A percentile compares a stretch with the other conserved stretches of the same genome.
Evolutionary conservation across 352 stramenopile species (phyloP).

Genomic region (Pythium guiyangense): DNA sequence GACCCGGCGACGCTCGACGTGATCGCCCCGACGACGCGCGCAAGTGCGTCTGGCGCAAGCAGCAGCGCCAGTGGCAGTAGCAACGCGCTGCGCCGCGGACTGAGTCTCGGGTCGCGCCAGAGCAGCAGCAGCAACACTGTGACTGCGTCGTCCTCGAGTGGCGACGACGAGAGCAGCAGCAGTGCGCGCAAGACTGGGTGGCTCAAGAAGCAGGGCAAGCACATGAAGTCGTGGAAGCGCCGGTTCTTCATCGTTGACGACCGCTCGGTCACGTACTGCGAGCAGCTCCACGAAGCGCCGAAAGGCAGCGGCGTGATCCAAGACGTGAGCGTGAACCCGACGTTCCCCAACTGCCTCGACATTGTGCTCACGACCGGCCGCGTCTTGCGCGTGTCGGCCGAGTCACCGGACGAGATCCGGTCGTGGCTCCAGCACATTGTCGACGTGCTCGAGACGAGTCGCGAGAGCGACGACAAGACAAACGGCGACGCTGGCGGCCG

Average conservation of each 20-base stretch:
- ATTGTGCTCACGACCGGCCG: constrained; percentile 53
- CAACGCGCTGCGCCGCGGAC: constrained; percentile 4
- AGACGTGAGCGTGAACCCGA: constrained; percentile 37
- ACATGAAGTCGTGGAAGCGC: constrained; percentile 68
- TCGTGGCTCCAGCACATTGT: constrained; percentile 52
- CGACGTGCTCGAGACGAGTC: constrained; percentile 18
- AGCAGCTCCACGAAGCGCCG: constrained; percentile 47
- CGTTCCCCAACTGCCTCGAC: constrained; percentile 61
- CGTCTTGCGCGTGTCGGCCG: constrained; percentile 56
- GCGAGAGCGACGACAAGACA: constrained; percentile 2
- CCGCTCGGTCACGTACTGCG: constrained; percentile 53
- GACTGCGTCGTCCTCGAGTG: not conserved
- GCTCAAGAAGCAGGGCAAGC: constrained; percentile 74
- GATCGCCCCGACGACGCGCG: constrained; percentile 1
- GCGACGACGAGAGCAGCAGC: not conserved
- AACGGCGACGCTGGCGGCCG: not conserved
- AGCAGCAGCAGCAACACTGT: not conserved
- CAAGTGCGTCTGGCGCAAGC: not conserved
- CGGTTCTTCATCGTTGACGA: constrained; percentile 71
- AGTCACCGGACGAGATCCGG: constrained; percentile 57
- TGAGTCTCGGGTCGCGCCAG: constrained; percentile 3
- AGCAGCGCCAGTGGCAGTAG: not conserved
- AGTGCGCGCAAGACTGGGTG: constrained; percentile 53
- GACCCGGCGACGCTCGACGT: constrained; percentile 18
- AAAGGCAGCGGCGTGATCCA: constrained; percentile 54